Evolutionary conservation across 176 grass and related monocot species (phyloP).

Genomic region (Cenchrus americanus): DNA sequence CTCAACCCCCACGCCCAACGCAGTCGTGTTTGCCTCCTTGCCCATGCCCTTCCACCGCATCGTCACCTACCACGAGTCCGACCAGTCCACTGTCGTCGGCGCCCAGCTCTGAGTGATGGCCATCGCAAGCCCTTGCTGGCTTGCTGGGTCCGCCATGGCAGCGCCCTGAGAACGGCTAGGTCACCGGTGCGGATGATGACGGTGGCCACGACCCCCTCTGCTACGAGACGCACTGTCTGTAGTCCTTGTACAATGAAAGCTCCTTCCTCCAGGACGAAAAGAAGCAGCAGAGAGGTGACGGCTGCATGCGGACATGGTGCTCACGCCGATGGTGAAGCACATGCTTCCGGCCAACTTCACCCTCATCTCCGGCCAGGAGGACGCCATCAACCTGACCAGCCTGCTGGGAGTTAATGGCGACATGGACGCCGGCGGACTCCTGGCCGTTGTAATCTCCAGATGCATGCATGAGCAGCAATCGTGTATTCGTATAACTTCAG

Average conservation of each 20-base stretch:
- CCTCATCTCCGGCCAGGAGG: conserved; percentile 96
- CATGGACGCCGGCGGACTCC: conserved; percentile 64
- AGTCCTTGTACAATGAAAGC: conserved; percentile 39
- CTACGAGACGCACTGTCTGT: conserved; percentile 89
- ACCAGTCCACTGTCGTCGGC: conserved; percentile 52
- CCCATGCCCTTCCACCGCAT: conserved; percentile 42
- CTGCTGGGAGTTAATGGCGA: too few species aligned
- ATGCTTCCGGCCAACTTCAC: conserved; percentile 74
- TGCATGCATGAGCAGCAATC: too few species aligned
- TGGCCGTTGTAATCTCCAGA: conserved; percentile 46
- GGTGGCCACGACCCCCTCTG: conserved; percentile 33
- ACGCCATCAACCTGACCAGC: conserved; percentile 78
- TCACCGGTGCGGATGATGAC: background rate
- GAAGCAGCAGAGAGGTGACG: background rate
- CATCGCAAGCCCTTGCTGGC: conserved; percentile 75
- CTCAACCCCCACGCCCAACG: conserved; percentile 57
- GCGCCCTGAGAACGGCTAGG: conserved; percentile 91
- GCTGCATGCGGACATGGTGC: too few species aligned
- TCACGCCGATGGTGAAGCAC: too few species aligned
- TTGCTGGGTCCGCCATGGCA: conserved; percentile 91
- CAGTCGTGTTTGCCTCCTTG: too few species aligned
- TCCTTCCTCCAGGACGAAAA: conserved; percentile 24
- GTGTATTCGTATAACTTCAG: too few species aligned
- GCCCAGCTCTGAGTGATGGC: conserved; percentile 52
- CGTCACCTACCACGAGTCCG: conserved; percentile 83